phyloP scores from a whole-genome alignment of 148 eudicot genomes.

The Rhododendron kiyosumense region DNA sequence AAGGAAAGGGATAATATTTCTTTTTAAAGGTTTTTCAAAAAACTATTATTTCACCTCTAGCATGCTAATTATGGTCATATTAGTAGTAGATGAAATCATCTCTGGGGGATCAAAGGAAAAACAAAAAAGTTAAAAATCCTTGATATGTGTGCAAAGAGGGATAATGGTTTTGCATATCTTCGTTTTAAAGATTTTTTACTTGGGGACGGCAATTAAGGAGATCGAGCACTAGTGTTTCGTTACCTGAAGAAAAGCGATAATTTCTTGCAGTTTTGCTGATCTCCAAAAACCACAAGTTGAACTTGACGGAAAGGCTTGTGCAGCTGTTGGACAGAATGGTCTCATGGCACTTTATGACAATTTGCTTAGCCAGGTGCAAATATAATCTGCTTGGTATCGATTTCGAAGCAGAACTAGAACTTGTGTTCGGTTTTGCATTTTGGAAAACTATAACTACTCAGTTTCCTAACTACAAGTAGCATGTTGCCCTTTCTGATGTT shows the following conservation, averaged over 20 bases:
- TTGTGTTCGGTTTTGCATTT: neutral
- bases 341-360: slow-evolving; percentile 93
- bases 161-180: neutral
- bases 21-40: neutral
- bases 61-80: neutral
- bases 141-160: neutral
- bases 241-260: slow-evolving; percentile 1
- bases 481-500: slow-evolving; percentile 3
- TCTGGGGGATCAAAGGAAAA: neutral
- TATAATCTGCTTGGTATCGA: neutral
- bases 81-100: neutral
- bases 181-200: neutral
- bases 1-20: neutral
- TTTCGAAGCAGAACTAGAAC: neutral
- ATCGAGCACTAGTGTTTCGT: neutral
- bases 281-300: slow-evolving; percentile 92
- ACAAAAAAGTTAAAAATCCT: neutral
- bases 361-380: slow-evolving; percentile 74
- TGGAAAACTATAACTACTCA: neutral
- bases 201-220: neutral
- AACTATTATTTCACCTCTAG: neutral
- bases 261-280: slow-evolving; percentile 74
- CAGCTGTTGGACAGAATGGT: slow-evolving; percentile 97
- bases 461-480: neutral
- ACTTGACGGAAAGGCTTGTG: slow-evolving; percentile 96